These are phyloP conservation scores for Pachysandra terminalis DNA, from an alignment of 164 flowering plant genomes.

Conservation along the genomic window DNA sequence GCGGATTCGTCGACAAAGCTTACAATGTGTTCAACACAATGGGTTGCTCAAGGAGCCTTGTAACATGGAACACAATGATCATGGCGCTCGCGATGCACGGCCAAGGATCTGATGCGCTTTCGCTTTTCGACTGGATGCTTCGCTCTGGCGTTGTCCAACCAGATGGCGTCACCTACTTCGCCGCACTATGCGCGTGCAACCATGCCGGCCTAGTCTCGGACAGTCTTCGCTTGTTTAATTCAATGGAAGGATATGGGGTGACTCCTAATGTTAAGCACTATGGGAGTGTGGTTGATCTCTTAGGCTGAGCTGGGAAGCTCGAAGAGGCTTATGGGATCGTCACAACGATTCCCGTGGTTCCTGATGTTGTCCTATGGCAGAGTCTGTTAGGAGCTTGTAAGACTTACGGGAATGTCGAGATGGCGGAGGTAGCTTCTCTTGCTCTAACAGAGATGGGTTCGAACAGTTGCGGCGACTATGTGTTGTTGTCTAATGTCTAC, in stretches of 20 bases:
- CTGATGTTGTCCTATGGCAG: constrained; percentile 69
- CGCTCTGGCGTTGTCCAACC: constrained; percentile 20
- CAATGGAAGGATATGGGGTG: constrained; percentile 36
- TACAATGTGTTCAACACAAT: constrained; percentile 35
- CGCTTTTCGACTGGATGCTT: constrained; percentile 46
- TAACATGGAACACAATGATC: constrained; percentile 71
- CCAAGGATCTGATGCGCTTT: constrained; percentile 38
- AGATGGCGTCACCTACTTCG: constrained; percentile 49
- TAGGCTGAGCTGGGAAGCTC: constrained; percentile 63
- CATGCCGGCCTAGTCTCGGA: constrained; percentile 64
- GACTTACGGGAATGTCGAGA: constrained; percentile 51
- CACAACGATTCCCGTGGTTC: constrained; percentile 40
- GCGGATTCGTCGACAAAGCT: constrained; percentile 56
- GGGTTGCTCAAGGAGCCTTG: constrained; percentile 31
- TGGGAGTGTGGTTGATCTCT: constrained; percentile 59
- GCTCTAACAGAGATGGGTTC: constrained; percentile 63
- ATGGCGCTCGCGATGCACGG: constrained; percentile 64
- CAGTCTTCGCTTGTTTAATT: constrained; percentile 41
- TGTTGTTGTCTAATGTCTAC: constrained; percentile 56
- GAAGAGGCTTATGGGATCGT: constrained; percentile 44
- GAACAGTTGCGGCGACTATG: constrained; percentile 51
- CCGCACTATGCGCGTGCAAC: constrained; percentile 52
- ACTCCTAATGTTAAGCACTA: constrained; percentile 50
- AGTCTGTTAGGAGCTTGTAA: constrained; percentile 54
- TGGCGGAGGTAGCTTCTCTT: constrained; percentile 56